A percentile compares a stretch with the other conserved stretches of the same genome.
Conservation (phyloP, 1,139 yeast genomes). For the Ogataea hybrid region DNA sequence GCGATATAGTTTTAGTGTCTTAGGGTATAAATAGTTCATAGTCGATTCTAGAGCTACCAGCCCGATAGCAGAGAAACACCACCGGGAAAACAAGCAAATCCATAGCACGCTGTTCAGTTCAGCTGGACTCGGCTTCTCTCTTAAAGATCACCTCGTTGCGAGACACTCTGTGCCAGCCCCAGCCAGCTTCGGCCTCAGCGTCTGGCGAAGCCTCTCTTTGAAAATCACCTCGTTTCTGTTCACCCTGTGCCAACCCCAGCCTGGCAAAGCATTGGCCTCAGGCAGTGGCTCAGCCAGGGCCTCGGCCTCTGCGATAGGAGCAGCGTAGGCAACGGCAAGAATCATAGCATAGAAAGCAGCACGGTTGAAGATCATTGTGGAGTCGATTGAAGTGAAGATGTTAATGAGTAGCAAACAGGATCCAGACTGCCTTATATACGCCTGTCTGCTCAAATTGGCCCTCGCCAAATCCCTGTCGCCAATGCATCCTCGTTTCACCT, state of each 20-base stretch:
- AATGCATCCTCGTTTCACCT: constrained; percentile 9
- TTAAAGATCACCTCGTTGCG: constrained; percentile 1
- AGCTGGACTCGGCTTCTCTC: constrained; percentile 21
- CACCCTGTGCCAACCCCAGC: constrained; percentile 14
- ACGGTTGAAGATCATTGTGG: constrained; percentile 10
- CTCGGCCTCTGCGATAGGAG: constrained; percentile 24
- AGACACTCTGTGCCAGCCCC: constrained; percentile 10
- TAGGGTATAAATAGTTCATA: no score
- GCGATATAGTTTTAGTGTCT: no score
- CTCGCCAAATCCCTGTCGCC: not conserved
- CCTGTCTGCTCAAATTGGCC: not conserved
- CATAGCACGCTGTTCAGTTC: not conserved
- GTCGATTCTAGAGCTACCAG: no score
- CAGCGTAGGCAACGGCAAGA: constrained; percentile 16
- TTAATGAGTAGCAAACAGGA: not conserved
- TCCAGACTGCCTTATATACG: not conserved
- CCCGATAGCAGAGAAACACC: not conserved
- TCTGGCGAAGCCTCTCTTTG: constrained; percentile 28
- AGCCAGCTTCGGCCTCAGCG: constrained; percentile 16
- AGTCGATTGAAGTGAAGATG: not conserved
- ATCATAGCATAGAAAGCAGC: constrained; percentile 7
- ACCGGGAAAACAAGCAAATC: not conserved
- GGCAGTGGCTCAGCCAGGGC: constrained; percentile 22
- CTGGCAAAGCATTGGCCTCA: constrained; percentile 24
- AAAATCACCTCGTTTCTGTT: constrained; percentile 21